Base-by-base conservation (phyloP, 2,329 filamentous ascomycete species). In the Ophiostoma sp. region DNA sequence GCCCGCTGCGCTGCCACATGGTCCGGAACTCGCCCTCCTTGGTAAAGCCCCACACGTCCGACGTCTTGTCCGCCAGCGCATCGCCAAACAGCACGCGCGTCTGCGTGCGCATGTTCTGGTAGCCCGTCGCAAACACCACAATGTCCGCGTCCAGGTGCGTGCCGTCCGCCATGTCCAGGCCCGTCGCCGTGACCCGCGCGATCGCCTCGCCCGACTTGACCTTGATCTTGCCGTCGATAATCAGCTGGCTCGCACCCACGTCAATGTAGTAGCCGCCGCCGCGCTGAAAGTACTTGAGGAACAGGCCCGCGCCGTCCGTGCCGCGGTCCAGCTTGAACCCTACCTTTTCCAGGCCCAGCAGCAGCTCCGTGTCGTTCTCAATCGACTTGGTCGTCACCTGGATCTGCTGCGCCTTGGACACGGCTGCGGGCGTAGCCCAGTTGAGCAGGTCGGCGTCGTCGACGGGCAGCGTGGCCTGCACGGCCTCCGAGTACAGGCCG, bases 101-200 rank as follows among this genome's bases (percentile, higher is more conserved):
- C 31, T 85, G 85, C 0, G 85, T 87, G 11, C 83, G 81, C 88
- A 91, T 92, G 76, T 90, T 90, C 73, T 89, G 83, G 74, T 89
- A 80, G 3, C 84, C 85, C 1, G 85, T 87, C 5, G 84, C 84
- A 69, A 86, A 80, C 17, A 89, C 81, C 2, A 89, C 82, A 64
- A 86, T 80, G 74, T 88, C 86, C 0, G 86, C 85, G 27, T 82
- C 78, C 0, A 88, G 75, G 44, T 79, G 77, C 4, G 78, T 78
- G 1, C 85, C 85, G 73, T 88, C 84, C 1, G 80, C 79, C 8
- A 86, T 78, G 6, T 77, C 74, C 4, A 82, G 72, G n/a, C 78
- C 80, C 3, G 78, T 74, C 3, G 79, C 75, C 0, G 80, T 78
- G 64, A 88, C 82, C 35, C 79, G 78, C 5, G 77, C 74, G 71